These are phyloP conservation scores for Colletotrichum sp. DNA, from an alignment of 2,329 filamentous ascomycete genomes.

Conservation along the genomic window DNA sequence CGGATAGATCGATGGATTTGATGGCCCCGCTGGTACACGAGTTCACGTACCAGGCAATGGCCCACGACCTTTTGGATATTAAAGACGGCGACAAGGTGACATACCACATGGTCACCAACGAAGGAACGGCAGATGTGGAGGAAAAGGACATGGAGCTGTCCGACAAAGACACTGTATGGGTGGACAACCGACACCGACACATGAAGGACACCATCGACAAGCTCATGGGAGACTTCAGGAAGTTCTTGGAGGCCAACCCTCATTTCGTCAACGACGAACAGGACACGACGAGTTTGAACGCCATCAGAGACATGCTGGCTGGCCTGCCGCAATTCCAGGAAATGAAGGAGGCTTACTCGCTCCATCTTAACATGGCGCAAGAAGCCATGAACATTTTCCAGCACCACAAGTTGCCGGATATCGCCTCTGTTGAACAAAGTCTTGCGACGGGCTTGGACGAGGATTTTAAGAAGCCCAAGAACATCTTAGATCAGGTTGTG, in stretches of 20 bases:
- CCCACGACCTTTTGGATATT: conserved; percentile 88
- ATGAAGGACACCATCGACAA: conserved; percentile 99
- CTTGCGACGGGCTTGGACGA: conserved; percentile 93
- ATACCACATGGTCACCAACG: conserved; percentile 81
- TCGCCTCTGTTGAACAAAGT: conserved; percentile 88
- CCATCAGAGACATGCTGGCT: conserved; percentile 96
- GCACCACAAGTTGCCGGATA: conserved; percentile 80
- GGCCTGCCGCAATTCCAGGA: conserved; percentile 93
- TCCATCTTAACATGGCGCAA: conserved; percentile 96
- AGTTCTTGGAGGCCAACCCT: conserved; percentile 88
- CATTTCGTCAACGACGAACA: conserved; percentile 82
- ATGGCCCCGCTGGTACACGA: conserved; percentile 89
- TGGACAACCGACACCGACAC: conserved; percentile 90
- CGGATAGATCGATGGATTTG: conserved; percentile 92
- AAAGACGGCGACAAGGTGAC: conserved; percentile 88
- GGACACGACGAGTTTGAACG: conserved; percentile 79
- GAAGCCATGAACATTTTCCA: conserved; percentile 97
- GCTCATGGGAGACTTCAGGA: conserved; percentile 89
- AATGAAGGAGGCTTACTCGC: conserved; percentile 92
- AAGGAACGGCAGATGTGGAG: conserved; percentile 72
- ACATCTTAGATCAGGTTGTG: conserved; percentile 83
- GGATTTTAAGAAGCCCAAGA: conserved; percentile 89
- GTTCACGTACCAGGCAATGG: conserved; percentile 99
- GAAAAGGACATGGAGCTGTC: conserved; percentile 90
- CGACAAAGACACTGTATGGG: conserved; percentile 94